Conservation (phyloP, 2,329 filamentous ascomycete genomes). For the Verticillium alfalfae region DNA sequence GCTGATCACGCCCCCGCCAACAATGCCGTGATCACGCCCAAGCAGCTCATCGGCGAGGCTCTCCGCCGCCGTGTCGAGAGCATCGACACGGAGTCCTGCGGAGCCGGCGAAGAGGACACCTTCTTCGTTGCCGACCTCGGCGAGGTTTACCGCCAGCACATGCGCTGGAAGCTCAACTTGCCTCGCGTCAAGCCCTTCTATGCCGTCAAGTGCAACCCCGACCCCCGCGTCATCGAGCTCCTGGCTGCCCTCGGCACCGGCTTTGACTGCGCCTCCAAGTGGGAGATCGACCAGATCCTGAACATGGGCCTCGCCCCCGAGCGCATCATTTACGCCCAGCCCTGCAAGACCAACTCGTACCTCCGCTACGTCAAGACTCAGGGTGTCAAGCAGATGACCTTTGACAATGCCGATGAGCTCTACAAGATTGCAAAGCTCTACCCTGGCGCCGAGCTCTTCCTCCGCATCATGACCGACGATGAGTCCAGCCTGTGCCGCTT, state of each 20-base stretch:
- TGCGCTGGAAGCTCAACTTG: slow-evolving; percentile 95
- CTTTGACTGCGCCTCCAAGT: slow-evolving; percentile 97
- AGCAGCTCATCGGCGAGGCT: slow-evolving; percentile 80
- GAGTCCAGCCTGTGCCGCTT: slow-evolving; percentile 89
- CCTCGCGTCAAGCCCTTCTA: slow-evolving; percentile 94
- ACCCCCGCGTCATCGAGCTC: slow-evolving; percentile 81
- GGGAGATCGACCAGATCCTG: slow-evolving; percentile 90
- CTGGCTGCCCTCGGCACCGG: slow-evolving; percentile 85
- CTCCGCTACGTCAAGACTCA: slow-evolving; percentile 80
- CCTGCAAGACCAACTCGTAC: slow-evolving; percentile 99
- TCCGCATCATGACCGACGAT: slow-evolving; percentile 95
- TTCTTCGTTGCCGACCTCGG: slow-evolving; percentile 98
- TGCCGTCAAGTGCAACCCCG: slow-evolving; percentile 98
- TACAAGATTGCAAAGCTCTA: slow-evolving; percentile 95
- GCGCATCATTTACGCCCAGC: slow-evolving; percentile 97
- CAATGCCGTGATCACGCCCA: slow-evolving; percentile 46
- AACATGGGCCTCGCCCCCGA: slow-evolving; percentile 75
- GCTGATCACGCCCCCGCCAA: slow-evolving; percentile 31
- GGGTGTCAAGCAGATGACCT: slow-evolving; percentile 96
- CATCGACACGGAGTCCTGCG: slow-evolving; percentile 83
- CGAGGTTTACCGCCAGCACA: slow-evolving; percentile 96
- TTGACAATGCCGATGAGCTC: slow-evolving; percentile 96
- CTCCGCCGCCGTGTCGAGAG: slow-evolving; percentile 78
- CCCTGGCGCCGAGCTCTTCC: slow-evolving; percentile 82
- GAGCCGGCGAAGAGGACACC: slow-evolving; percentile 89